Conservation (phyloP, 108 stramenopile genomes). For the Cylindrotheca fusiformis region DNA sequence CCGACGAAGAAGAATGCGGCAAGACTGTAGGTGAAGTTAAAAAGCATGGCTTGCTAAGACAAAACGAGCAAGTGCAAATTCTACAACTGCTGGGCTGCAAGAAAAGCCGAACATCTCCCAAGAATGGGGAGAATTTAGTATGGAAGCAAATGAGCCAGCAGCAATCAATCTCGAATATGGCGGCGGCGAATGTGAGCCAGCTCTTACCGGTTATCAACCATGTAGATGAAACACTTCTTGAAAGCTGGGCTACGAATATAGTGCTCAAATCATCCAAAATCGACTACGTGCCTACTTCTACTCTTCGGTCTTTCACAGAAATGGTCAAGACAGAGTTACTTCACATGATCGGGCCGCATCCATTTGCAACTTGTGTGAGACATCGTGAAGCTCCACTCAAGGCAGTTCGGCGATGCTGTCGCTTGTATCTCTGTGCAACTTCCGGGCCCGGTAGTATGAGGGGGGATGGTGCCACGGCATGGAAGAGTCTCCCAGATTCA, state of each 20-base stretch:
- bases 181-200: conserved; percentile 1
- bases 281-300: conserved; percentile 22
- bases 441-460: conserved; percentile 81
- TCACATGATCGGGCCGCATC: neutral
- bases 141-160: conserved; percentile 81
- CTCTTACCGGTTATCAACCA: conserved; percentile 70
- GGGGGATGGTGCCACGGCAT: conserved; percentile 73
- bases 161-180: conserved; percentile 38
- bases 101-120: conserved; percentile 10
- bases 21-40: conserved; percentile 46
- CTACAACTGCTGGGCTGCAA: conserved; percentile 45
- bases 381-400: conserved; percentile 62
- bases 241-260: conserved; percentile 47
- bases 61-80: conserved; percentile 53
- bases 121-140: conserved; percentile 48
- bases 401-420: conserved; percentile 42
- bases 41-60: conserved; percentile 42
- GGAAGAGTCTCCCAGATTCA: conserved; percentile 48
- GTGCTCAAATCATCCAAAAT: conserved; percentile 21
- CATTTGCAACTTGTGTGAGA: conserved; percentile 34
- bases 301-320: conserved; percentile 11
- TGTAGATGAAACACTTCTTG: conserved; percentile 44
- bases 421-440: conserved; percentile 72
- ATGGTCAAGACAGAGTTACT: neutral
- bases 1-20: conserved; percentile 80